Evolutionary conservation across 768 basidiomycete genomes (phyloP).

Genomic region (Suillus lakei): DNA sequence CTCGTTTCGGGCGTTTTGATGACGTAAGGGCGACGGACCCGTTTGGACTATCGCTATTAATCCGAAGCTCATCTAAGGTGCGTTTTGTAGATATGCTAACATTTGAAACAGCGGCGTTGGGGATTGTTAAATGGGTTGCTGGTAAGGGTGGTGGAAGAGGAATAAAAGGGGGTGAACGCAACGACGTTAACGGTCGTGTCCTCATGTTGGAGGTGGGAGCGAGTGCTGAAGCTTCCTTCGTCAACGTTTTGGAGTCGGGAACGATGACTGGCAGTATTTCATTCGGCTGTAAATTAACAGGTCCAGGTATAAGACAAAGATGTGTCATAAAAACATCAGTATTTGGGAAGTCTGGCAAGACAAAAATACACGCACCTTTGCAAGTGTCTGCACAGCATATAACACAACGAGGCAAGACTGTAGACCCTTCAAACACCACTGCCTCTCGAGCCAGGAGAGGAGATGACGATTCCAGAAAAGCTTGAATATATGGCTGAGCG

Average conservation of each 20-base stretch:
- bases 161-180: background rate
- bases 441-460: background rate
- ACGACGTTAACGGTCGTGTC: background rate
- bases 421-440: conserved; percentile 2
- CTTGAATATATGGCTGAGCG: background rate
- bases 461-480: background rate
- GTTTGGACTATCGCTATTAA: background rate
- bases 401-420: background rate
- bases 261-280: background rate
- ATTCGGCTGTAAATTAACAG: background rate
- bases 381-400: background rate
- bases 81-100: background rate
- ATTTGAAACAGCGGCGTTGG: background rate
- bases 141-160: background rate
- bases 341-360: background rate
- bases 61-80: background rate
- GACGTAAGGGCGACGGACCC: background rate
- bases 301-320: background rate
- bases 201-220: background rate
- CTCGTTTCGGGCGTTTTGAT: background rate
- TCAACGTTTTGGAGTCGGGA: background rate
- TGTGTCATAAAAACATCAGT: background rate
- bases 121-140: background rate
- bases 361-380: background rate
- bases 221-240: background rate